A percentile compares a stretch with the other conserved stretches of the same genome.
These are phyloP conservation scores for Lodderomyces orthopsilosis DNA, from an alignment of 1,139 yeast genomes.

Conservation along the genomic window DNA sequence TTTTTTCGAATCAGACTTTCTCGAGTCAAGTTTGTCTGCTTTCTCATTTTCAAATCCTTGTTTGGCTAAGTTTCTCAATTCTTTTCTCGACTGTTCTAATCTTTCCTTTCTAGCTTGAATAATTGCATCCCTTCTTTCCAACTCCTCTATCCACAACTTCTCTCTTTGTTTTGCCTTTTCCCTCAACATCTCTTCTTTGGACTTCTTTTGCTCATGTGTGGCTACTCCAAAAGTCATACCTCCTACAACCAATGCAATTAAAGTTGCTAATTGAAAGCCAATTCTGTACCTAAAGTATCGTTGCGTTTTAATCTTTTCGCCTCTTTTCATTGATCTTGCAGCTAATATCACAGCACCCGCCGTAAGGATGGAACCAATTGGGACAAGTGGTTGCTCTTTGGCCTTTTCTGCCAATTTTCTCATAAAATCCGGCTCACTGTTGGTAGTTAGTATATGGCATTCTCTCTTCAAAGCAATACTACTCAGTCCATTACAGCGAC, in stretches of 20 bases:
- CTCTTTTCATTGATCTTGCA: conserved; percentile 68
- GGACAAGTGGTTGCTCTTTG: conserved; percentile 77
- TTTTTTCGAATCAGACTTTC: neutral
- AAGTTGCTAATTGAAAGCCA: conserved; percentile 77
- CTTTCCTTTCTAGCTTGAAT: conserved; percentile 62
- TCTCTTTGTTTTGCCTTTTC: conserved; percentile 85
- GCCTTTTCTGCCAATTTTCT: conserved; percentile 39
- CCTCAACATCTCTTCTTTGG: conserved; percentile 59
- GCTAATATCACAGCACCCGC: conserved; percentile 79
- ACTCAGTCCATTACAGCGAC: conserved; percentile 2
- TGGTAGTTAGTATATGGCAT: neutral
- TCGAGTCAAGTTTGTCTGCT: neutral
- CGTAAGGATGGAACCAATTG: conserved; percentile 76
- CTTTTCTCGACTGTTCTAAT: conserved; percentile 37
- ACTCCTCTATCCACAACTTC: conserved; percentile 83
- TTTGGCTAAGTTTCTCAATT: conserved; percentile 37
- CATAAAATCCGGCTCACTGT: conserved; percentile 30
- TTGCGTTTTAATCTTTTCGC: conserved; percentile 75
- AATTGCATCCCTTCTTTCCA: conserved; percentile 75
- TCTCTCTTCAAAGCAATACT: neutral
- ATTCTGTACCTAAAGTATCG: conserved; percentile 88
- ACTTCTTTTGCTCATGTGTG: conserved; percentile 36
- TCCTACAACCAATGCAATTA: conserved; percentile 79
- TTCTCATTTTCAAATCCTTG: conserved; percentile 37
- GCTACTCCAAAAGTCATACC: conserved; percentile 58